Percentiles rank a stretch among this genome's conserved stretches.
Conservation (phyloP, 345 rosid species). For the Excoecaria cochinchinensis region DNA sequence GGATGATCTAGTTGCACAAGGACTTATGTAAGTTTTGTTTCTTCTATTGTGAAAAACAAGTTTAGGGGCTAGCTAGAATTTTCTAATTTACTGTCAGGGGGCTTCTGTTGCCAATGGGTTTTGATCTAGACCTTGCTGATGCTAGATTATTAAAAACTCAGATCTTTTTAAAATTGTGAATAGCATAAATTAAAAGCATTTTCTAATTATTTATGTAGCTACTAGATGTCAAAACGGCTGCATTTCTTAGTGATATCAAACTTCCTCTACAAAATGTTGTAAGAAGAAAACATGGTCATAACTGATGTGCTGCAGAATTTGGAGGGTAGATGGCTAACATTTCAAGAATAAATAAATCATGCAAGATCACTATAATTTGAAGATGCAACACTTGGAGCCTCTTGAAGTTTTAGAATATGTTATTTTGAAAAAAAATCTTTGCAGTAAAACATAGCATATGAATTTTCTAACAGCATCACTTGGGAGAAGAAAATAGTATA, state of each 20-base stretch:
- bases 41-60: background rate
- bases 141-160: background rate
- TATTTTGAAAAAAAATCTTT: background rate
- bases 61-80: background rate
- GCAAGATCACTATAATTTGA: background rate
- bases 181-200: too few relatives aligned
- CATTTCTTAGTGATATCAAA: background rate
- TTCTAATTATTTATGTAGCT: background rate
- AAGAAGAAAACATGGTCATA: background rate
- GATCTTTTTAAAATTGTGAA: background rate
- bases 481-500: background rate
- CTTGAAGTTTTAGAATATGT: background rate
- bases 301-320: background rate
- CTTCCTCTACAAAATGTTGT: background rate
- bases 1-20: slow-evolving; percentile 98
- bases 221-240: background rate
- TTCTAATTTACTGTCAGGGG: background rate
- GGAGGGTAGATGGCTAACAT: background rate
- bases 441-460: background rate
- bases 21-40: slow-evolving; percentile 67
- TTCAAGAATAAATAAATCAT: background rate
- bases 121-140: background rate
- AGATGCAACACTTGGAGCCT: background rate
- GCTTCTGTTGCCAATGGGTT: slow-evolving; percentile 1
- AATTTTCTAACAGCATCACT: too few relatives aligned